Evolutionary conservation across 2,329 filamentous ascomycete genomes (phyloP).

Genomic region (Colletotrichum plurivorum): DNA sequence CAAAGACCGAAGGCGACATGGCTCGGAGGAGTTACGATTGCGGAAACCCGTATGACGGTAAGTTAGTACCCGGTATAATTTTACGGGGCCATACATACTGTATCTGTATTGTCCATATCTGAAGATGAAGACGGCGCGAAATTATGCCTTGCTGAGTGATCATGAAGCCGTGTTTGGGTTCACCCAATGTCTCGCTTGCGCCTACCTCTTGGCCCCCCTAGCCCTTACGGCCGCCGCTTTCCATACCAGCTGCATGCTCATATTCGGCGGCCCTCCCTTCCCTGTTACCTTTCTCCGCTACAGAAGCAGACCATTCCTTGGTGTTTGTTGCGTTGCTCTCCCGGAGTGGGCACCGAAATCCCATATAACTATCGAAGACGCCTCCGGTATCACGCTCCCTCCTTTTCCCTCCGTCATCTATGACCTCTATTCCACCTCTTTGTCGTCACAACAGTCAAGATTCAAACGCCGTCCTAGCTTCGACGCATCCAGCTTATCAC

Average conservation of each 20-base stretch:
- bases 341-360: not conserved
- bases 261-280: not conserved
- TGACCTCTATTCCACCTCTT: not conserved
- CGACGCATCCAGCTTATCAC: not conserved
- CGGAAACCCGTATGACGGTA: not conserved
- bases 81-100: not conserved
- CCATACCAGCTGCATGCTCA: too few species aligned
- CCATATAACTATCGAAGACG: not conserved
- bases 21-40: not conserved
- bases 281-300: not conserved
- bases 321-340: not conserved
- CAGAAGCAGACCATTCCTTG: not conserved
- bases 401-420: not conserved
- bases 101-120: not conserved
- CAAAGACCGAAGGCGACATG: not conserved
- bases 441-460: too few species aligned
- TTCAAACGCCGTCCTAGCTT: not conserved
- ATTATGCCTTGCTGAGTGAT: constrained; percentile 13
- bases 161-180: not conserved
- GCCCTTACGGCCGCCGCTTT: too few species aligned
- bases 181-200: not conserved
- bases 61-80: not conserved
- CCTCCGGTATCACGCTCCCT: not conserved
- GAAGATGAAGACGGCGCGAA: not conserved
- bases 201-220: not conserved